Evolutionary conservation across 106 monocot genomes (phyloP).

Genomic region (Allium fistulosum): DNA sequence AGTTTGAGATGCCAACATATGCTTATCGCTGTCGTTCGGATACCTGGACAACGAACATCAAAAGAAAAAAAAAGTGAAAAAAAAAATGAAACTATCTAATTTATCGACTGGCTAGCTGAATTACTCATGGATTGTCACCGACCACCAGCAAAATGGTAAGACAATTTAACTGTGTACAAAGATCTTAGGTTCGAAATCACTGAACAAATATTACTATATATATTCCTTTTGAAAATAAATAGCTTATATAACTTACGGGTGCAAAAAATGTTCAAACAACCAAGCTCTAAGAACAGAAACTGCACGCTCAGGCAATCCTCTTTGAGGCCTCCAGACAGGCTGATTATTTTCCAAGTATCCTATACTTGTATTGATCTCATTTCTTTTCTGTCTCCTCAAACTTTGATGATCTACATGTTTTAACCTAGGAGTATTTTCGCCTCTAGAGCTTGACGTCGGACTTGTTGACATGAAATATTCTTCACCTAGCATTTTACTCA

Average conservation of each 20-base stretch:
- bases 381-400: constrained; percentile 18
- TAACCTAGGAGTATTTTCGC: background rate
- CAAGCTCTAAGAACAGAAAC: constrained; percentile 54
- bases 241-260: constrained; percentile 34
- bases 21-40: constrained; percentile 58
- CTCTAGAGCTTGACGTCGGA: constrained; percentile 13
- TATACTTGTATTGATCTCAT: constrained; percentile 13
- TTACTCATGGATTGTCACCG: too few species aligned
- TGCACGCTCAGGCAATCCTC: constrained; percentile 55
- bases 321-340: constrained; percentile 61
- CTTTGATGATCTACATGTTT: constrained; percentile 22
- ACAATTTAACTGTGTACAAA: too few species aligned
- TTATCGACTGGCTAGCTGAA: too few species aligned
- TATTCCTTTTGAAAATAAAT: too few species aligned
- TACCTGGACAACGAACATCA: constrained; percentile 24
- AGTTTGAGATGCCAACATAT: constrained; percentile 56
- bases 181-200: too few species aligned
- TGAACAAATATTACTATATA: too few species aligned
- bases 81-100: too few species aligned
- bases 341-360: constrained; percentile 36
- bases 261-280: constrained; percentile 75
- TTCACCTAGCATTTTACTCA: constrained; percentile 44
- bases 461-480: constrained; percentile 28
- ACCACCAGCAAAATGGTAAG: too few species aligned
- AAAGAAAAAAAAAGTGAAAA: too few species aligned